phyloP scores from a whole-genome alignment of 192 early-diverging fungal genomes.

The Backusella tuberculispora region DNA sequence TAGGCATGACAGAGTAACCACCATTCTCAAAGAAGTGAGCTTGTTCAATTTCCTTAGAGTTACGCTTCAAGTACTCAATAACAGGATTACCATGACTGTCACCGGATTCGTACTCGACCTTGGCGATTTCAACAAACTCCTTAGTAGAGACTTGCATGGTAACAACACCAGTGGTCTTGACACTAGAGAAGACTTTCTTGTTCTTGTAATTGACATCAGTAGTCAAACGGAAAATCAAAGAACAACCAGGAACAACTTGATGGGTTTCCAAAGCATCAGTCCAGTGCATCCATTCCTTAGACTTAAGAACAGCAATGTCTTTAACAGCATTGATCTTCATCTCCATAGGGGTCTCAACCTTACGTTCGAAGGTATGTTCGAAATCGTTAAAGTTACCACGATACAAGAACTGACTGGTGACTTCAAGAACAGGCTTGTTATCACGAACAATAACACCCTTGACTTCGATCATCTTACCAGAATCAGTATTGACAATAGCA shows the following conservation, averaged over 20 bases:
- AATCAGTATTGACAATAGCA: conserved; percentile 85
- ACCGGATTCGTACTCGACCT: conserved; percentile 75
- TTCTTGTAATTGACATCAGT: conserved; percentile 66
- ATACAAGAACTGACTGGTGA: conserved; percentile 91
- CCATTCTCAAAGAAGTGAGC: conserved; percentile 88
- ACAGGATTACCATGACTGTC: conserved; percentile 88
- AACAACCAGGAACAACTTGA: conserved; percentile 65
- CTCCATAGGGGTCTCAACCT: conserved; percentile 79
- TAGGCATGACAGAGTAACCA: conserved; percentile 91
- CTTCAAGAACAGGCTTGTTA: conserved; percentile 80
- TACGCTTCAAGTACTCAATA: conserved; percentile 84
- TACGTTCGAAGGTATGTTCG: conserved; percentile 85
- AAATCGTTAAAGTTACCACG: conserved; percentile 89
- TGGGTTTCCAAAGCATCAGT: conserved; percentile 58
- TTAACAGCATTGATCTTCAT: conserved; percentile 73
- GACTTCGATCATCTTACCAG: conserved; percentile 92
- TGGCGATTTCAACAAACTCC: conserved; percentile 82
- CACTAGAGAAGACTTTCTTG: conserved; percentile 65
- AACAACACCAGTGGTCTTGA: conserved; percentile 77
- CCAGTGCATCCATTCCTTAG: conserved; percentile 90
- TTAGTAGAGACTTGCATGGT: conserved; percentile 80
- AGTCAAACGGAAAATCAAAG: conserved; percentile 78
- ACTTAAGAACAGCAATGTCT: conserved; percentile 88
- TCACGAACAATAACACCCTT: conserved; percentile 77
- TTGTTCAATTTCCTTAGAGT: conserved; percentile 86